Percentiles rank a stretch among this genome's conserved stretches.
These are phyloP conservation scores for Colletotrichum cereale DNA, from an alignment of 2,329 filamentous ascomycete species.

Conservation along the genomic window DNA sequence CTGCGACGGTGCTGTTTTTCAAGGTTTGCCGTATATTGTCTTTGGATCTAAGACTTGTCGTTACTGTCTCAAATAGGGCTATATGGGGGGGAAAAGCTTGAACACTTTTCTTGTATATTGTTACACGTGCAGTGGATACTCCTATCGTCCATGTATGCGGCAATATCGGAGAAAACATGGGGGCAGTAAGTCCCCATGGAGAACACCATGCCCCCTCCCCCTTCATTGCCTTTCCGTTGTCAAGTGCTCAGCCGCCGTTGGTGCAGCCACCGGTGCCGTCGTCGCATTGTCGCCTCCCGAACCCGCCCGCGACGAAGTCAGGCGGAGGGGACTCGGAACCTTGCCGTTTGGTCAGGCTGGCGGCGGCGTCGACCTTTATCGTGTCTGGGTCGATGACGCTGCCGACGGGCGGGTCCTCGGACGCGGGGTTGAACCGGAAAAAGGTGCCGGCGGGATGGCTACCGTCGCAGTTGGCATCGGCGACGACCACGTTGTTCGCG, in stretches of 20 bases:
- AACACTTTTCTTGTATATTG: too few relatives aligned
- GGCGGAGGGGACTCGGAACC: not conserved
- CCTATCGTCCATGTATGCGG: too few relatives aligned
- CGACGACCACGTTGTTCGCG: slow-evolving; percentile 11
- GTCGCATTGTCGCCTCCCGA: not conserved
- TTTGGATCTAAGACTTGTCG: not conserved
- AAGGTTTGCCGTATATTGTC: not conserved
- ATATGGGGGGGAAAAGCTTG: too few relatives aligned
- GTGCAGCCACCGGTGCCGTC: not conserved
- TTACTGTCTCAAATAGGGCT: not conserved
- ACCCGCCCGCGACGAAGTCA: not conserved
- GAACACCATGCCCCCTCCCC: not conserved
- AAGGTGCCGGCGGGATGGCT: not conserved
- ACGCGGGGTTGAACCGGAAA: not conserved
- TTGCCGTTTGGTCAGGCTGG: not conserved
- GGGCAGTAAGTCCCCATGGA: too few relatives aligned
- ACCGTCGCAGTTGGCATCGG: slow-evolving; percentile 1
- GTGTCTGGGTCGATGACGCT: not conserved
- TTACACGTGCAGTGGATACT: too few relatives aligned
- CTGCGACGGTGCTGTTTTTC: not conserved
- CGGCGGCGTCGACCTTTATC: not conserved
- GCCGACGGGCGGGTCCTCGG: not conserved
- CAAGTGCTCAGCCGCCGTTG: not conserved
- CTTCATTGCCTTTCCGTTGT: not conserved
- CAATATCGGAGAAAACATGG: too few relatives aligned